Percentiles rank a stretch among this genome's conserved stretches.
These are phyloP conservation scores for Mycena epipterygia DNA, from an alignment of 768 basidiomycete species.

Conservation along the genomic window DNA sequence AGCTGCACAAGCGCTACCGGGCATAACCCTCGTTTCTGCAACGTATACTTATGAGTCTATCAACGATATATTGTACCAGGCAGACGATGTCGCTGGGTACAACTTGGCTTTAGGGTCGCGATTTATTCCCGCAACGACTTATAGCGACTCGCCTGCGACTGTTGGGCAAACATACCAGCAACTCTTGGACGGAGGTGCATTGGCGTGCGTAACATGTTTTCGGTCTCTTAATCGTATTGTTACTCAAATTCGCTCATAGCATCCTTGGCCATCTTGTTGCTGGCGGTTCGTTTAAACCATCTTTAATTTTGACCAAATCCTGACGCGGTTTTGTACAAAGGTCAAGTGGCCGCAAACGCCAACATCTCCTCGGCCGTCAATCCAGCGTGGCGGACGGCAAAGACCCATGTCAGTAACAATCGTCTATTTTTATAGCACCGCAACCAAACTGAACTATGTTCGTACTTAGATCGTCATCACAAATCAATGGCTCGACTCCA, in stretches of 20 bases:
- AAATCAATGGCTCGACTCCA: conserved; percentile 34
- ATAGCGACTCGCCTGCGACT: conserved; percentile 27
- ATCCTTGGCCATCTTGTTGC: conserved; percentile 39
- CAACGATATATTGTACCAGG: conserved; percentile 31
- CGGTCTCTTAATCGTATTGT: too few species aligned
- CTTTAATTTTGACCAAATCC: background rate
- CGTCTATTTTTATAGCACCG: too few species aligned
- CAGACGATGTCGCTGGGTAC: conserved; percentile 32
- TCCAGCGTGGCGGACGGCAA: conserved; percentile 54
- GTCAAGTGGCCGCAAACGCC: conserved; percentile 51
- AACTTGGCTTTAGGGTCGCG: conserved; percentile 36
- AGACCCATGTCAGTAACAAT: conserved; percentile 47
- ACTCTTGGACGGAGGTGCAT: conserved; percentile 36
- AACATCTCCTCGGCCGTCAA: conserved; percentile 44
- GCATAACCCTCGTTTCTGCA: conserved; percentile 21
- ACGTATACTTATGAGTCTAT: conserved; percentile 10
- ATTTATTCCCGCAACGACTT: conserved; percentile 34
- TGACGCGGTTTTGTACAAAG: background rate
- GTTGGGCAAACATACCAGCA: conserved; percentile 40
- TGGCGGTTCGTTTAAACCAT: conserved; percentile 33
- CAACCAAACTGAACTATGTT: background rate
- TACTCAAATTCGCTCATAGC: conserved; percentile 9
- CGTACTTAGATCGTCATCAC: conserved; percentile 30
- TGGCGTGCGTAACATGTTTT: conserved; percentile 14
- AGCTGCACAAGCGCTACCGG: conserved; percentile 36